Conservation (phyloP, 352 stramenopile genomes). For the Peronosclerospora sorghi region DNA sequence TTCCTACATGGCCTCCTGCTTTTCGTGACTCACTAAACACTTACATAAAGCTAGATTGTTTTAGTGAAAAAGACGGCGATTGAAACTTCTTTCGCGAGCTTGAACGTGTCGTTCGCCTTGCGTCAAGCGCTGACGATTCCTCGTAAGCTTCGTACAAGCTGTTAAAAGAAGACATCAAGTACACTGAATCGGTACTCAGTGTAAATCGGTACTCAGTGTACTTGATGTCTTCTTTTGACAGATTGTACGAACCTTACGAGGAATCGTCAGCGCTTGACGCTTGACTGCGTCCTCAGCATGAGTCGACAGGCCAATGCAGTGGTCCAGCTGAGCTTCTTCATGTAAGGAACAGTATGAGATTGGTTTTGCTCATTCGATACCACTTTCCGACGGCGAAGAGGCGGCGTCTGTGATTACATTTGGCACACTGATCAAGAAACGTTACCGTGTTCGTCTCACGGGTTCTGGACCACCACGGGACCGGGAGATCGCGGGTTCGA, state of each 20-base stretch:
- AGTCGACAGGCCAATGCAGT: background rate
- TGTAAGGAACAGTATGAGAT: constrained; percentile 7
- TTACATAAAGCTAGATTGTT: background rate
- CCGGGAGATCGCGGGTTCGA: too few relatives aligned
- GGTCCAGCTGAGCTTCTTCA: constrained; percentile 5
- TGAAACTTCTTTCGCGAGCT: constrained; percentile 16
- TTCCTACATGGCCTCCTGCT: too few relatives aligned
- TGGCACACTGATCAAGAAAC: constrained; percentile 1
- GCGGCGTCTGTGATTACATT: constrained; percentile 6
- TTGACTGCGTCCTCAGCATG: background rate
- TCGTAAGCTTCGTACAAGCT: constrained; percentile 1
- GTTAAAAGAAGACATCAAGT: background rate
- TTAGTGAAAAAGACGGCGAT: constrained; percentile 21
- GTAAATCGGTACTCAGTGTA: background rate
- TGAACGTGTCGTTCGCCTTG: constrained; percentile 10
- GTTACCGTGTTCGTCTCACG: background rate
- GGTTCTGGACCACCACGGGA: too few relatives aligned
- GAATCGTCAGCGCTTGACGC: constrained; percentile 5
- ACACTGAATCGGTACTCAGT: too few relatives aligned
- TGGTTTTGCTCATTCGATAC: background rate
- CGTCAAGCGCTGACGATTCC: constrained; percentile 7
- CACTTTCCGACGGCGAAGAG: background rate
- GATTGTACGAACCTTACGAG: constrained; percentile 3
- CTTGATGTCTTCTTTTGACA: background rate
- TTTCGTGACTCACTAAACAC: too few relatives aligned